These are phyloP conservation scores for Tinospora cordifolia DNA, from an alignment of 164 flowering plant genomes.

Conservation along the genomic window DNA sequence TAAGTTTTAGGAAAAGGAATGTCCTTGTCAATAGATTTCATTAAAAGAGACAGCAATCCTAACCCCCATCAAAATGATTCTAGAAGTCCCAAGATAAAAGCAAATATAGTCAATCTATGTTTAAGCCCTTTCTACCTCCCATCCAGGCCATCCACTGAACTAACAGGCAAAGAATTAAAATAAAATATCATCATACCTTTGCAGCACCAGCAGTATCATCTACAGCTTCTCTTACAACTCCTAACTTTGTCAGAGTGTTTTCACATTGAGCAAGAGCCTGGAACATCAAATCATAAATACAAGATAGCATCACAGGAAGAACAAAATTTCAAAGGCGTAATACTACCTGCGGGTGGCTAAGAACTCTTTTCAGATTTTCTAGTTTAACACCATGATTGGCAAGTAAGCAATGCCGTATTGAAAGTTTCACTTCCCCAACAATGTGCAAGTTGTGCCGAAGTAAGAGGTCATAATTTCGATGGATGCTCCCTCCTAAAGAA, in stretches of 20 bases:
- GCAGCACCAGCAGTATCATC: constrained; percentile 99
- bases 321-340: constrained; percentile 2
- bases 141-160: neutral
- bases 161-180: neutral
- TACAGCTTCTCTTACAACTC: constrained; percentile 83
- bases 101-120: neutral
- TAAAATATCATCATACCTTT: constrained; percentile 37
- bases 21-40: neutral
- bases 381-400: constrained; percentile 70
- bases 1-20: neutral
- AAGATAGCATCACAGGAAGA: neutral
- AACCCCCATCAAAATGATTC: neutral
- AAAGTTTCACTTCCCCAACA: constrained; percentile 88
- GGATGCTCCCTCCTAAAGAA: constrained; percentile 95
- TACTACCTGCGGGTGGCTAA: constrained; percentile 91
- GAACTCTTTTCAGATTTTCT: constrained; percentile 69
- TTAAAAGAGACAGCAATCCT: neutral
- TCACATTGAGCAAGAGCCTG: constrained; percentile 99
- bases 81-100: neutral
- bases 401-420: constrained; percentile 76
- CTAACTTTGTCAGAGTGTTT: constrained; percentile 72
- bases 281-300: constrained; percentile 7
- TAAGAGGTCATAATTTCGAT: constrained; percentile 85
- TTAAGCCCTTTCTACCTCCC: neutral
- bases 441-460: constrained; percentile 87